Base-by-base conservation (phyloP, 2,329 filamentous ascomycete species). In the Xylaria multiplex region DNA sequence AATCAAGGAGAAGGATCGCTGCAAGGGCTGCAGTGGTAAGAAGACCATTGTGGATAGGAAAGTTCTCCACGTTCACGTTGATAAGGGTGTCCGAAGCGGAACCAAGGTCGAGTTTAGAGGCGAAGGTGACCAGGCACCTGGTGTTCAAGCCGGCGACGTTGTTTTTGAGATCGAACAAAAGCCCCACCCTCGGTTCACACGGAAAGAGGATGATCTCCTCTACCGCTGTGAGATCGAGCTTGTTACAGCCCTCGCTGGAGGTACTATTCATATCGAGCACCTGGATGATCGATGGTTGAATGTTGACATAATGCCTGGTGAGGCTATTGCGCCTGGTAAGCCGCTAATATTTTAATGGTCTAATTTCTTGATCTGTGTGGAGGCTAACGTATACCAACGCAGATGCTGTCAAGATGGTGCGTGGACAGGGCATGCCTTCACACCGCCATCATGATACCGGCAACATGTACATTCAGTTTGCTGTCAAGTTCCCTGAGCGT, bases 81-180 rank as follows among this genome's bases (percentile, higher is more conserved):
- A 99, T 82, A 91, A 90, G 77, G 96, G 96, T 82, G 93, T 99
- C 69, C 91, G 91, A 81, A 94, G 88, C 78, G 96, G 96, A 69
- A 95, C 95, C 81, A 97, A 97, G 86, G 93, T 99, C 72, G 94
- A 97, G 79, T 99, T 98, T 86, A 90, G 91, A 64, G 96, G 96
- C 65, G 96, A 99, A 80, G 96, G 96, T 81, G 96, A 99, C 79
- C 96, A 98, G 79, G 90, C 94, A 64, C 96, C 96, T 22, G 95
- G 94, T 71, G 92, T 97, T 59, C 88, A 97, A 78, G 92, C 96
- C 16, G 96, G 96, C 71, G 96, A 99, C 77, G 96, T 99, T 64
- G 91, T 97, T 69, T 99, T 99, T 78, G 94, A 98, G 83, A 98
- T 99, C 71, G 95, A 98, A 82, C 93, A 98, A 86, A 99, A 99